Evolutionary conservation across 2,329 filamentous ascomycete genomes (phyloP), one percentile per base, ranked within the genome.

Genomic region (Hypoxylon sp.): DNA sequence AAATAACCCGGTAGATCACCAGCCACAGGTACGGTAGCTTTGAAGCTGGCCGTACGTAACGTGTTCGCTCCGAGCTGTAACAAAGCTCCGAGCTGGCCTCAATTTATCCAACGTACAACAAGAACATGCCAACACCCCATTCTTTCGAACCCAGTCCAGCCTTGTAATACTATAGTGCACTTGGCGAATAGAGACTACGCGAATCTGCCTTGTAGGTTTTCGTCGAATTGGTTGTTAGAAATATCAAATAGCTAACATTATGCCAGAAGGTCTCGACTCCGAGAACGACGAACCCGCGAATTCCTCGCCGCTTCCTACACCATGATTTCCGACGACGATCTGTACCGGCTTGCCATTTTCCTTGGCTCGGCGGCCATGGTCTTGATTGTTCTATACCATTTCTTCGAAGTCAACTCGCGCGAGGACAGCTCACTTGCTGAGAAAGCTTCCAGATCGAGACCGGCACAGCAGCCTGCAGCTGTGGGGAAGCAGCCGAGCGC

Each of bases 261-360:
- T 37, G 47, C 45, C 13, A 40, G 26, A 54, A 54, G 55, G 45
- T 60, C 58, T 48, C 49, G n/a, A n/a, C 55, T 54, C 46, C 27
- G 56, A 40, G 42, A 55, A 48, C 48, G 48, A 47, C 50, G 24
- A 61, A 15, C 43, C 59, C 68, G 58, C 53, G 43, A 49, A 47
- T 50, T 59, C 43, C 50, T 48, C 42, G 48, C 33, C 50, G 51
- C 65, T 31, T 18, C 62, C 56, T 60, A 70, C 80, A 90, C 70
- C 45, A 99, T 99, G 95, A 98, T 99, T 74, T 89, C 93, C 74
- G 95, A 99, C 86, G 81, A 84, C 75, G 88, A 95, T 66, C 88
- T 99, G 70, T 97, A 98, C 83, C 85, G 85, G 62, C 86, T 99
- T 24, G 93, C 95, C 75, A 88, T 98, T 75, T 94, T 97, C 75